Evolutionary conservation across 2,329 filamentous ascomycete genomes (phyloP), one percentile per base, ranked within the genome.

Genomic region (Apiospora saccharicola): DNA sequence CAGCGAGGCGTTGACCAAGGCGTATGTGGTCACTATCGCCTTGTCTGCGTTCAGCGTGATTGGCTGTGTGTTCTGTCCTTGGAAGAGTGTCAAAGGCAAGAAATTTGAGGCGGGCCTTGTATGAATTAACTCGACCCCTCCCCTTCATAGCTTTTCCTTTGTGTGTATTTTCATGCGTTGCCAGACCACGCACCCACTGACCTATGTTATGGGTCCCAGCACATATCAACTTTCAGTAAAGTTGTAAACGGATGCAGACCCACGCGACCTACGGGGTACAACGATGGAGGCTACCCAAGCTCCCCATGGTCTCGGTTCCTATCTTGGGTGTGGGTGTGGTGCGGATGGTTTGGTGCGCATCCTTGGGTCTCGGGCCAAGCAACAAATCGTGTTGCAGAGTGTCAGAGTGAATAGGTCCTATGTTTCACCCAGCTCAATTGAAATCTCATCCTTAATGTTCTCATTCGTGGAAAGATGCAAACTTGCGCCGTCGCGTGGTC

Each of bases 51-150:
- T 87, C 7, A 82, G 85, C 0, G 82, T 87, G 61, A 57, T 86
- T 26, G 85, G 85, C 1, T 79, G 82, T 1, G 76, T 83, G 16
- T 79, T 84, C 10, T 83, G 87, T 70, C 87, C 89, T 78, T 88
- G 86, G 86, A 87, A 85, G 83, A 89, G 85, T 72, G 85, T 90
- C 30, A 90, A 89, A 77, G 87, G 87, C 5, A 89, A 87, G 81
- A 87, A 87, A 67, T 74, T 68, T n/a, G 67, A 68, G 43, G 44
- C 26, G 41, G 67, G 67, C n/a, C n/a, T 68, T 26, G 67, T 43
- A 44, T 68, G 67, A 68, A 30, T 68, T 41, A 68, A 30, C 7
- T 30, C 19, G 41, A 26, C 34, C 67, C 64, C 7, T 68, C n/a
- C n/a, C 19, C 46, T 14, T 41, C 46, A 19, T 41, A 22, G 46